A percentile compares a stretch with the other conserved stretches of the same genome.
These are phyloP conservation scores for Yamadazyma pseudoaaseri DNA, from an alignment of 1,139 yeast genomes.

Conservation along the genomic window DNA sequence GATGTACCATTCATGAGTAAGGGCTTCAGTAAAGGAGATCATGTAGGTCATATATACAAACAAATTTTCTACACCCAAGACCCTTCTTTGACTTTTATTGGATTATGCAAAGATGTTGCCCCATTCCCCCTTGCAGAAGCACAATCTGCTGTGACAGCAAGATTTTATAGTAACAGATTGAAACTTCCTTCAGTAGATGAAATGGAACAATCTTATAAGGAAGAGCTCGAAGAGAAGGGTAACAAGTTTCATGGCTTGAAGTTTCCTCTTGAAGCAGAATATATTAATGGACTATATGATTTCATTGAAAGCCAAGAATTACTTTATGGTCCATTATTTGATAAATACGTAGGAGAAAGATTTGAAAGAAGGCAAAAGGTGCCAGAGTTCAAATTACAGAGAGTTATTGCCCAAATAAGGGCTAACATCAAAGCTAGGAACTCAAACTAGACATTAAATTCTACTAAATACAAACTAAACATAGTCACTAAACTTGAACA, in stretches of 20 bases:
- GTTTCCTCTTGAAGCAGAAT: slow-evolving; percentile 31
- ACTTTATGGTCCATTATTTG: slow-evolving; percentile 8
- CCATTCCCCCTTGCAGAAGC: slow-evolving; percentile 51
- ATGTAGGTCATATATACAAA: slow-evolving; percentile 30
- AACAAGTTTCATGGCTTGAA: slow-evolving; percentile 27
- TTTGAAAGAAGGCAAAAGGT: slow-evolving; percentile 7
- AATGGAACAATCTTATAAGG: slow-evolving; percentile 24
- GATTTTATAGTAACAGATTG: slow-evolving; percentile 40
- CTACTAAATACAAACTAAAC: no score
- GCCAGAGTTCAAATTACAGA: slow-evolving; percentile 8
- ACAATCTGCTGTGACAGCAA: slow-evolving; percentile 44
- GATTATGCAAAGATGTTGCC: slow-evolving; percentile 37
- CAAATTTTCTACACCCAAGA: slow-evolving; percentile 47
- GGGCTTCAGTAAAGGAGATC: slow-evolving; percentile 17
- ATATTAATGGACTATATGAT: slow-evolving; percentile 12
- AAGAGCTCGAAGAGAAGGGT: slow-evolving; percentile 23
- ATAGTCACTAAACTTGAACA: no score
- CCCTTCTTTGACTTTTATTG: slow-evolving; percentile 40
- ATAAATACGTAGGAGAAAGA: slow-evolving; percentile 12
- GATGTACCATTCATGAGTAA: slow-evolving; percentile 37
- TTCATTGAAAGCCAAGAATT: slow-evolving; percentile 5
- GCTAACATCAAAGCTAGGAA: background rate
- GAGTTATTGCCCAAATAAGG: slow-evolving; percentile 7
- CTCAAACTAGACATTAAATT: no score
- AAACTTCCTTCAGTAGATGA: slow-evolving; percentile 31